phyloP scores from a whole-genome alignment of 495 filamentous ascomycete species.

The Baudoinia panamericana region DNA sequence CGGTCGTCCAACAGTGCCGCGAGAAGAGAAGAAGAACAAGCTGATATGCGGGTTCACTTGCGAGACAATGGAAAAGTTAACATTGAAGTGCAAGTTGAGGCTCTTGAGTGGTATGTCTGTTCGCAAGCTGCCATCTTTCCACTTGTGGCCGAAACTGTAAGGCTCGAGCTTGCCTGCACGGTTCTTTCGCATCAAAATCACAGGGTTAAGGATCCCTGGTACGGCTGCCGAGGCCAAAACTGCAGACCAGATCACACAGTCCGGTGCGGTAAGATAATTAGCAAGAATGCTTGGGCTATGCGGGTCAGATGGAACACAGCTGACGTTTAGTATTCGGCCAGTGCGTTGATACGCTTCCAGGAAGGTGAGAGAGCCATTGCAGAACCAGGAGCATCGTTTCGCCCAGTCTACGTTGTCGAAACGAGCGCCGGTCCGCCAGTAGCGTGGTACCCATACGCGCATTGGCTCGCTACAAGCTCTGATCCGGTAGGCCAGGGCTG shows the following conservation, averaged over 20 bases:
- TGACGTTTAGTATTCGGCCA: conserved; percentile 86
- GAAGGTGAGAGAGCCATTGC: conserved; percentile 80
- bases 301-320: conserved; percentile 92
- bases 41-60: conserved; percentile 98
- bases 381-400: conserved; percentile 72
- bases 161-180: conserved; percentile 59
- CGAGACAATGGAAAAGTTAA: conserved; percentile 89
- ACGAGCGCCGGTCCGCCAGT: conserved; percentile 83
- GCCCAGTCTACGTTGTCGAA: conserved; percentile 95
- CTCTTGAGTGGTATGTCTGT: conserved; percentile 93
- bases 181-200: conserved; percentile 92
- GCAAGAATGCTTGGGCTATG: conserved; percentile 81
- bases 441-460: conserved; percentile 63
- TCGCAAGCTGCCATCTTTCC: conserved; percentile 89
- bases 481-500: conserved; percentile 71
- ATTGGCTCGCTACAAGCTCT: conserved; percentile 70
- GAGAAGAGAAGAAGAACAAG: conserved; percentile 92
- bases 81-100: conserved; percentile 91
- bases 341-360: conserved; percentile 89
- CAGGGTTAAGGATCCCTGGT: conserved; percentile 88
- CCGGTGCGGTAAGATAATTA: conserved; percentile 86
- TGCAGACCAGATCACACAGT: conserved; percentile 97
- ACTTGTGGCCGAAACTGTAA: conserved; percentile 91
- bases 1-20: conserved; percentile 79
- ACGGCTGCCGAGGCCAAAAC: conserved; percentile 92